Evolutionary conservation across 129 eudicot species (phyloP).

Genomic region (Flaveria robusta): DNA sequence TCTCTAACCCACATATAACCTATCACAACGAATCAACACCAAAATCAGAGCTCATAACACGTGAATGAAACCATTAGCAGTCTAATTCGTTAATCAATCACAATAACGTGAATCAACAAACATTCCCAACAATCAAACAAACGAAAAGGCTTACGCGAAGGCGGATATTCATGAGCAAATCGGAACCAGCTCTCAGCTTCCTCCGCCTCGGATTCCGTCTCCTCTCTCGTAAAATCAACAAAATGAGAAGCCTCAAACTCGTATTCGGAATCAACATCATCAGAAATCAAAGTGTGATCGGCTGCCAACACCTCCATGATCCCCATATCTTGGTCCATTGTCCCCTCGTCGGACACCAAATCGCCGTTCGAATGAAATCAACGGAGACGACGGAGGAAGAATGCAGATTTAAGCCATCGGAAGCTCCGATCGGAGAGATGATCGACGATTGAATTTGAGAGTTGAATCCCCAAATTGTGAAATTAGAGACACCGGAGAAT

Average conservation of each 20-base stretch:
- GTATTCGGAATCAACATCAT: conserved; percentile 52
- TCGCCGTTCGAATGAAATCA: background rate
- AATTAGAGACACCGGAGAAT: background rate
- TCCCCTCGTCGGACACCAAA: background rate
- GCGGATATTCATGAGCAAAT: conserved; percentile 56
- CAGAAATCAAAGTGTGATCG: conserved; percentile 28
- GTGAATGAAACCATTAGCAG: background rate
- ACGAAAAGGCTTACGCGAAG: conserved; percentile 64
- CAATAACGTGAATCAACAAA: conserved; percentile 9
- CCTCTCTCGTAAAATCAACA: conserved; percentile 58
- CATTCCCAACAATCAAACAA: background rate
- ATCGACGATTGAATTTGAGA: conserved; percentile 21
- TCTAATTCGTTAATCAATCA: conserved; percentile 3
- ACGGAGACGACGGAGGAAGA: conserved; percentile 32
- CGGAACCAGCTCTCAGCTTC: conserved; percentile 72
- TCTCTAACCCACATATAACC: background rate
- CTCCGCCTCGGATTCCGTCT: conserved; percentile 45
- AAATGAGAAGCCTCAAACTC: conserved; percentile 73
- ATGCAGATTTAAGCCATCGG: conserved; percentile 30
- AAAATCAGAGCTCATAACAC: background rate
- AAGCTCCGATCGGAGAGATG: no score
- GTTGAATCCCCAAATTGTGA: background rate
- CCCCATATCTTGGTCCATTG: conserved; percentile 56
- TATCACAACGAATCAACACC: background rate
- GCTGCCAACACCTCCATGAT: conserved; percentile 51